phyloP scores from a whole-genome alignment of 805 yeast species.

The Kluyveromyces dobzhanskii region DNA sequence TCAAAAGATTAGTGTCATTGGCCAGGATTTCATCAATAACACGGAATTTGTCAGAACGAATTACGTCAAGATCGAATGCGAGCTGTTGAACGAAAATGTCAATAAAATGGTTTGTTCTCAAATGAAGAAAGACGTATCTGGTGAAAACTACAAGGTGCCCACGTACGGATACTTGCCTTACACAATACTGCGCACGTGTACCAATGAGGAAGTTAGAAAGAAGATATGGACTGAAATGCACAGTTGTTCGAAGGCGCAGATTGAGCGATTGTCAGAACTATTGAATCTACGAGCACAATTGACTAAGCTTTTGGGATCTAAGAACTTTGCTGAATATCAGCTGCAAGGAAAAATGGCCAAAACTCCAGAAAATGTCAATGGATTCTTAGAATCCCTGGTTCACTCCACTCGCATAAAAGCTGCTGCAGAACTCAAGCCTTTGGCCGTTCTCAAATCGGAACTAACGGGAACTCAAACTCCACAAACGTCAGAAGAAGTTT shows the following conservation, averaged over 20 bases:
- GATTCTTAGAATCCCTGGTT: constrained; percentile 58
- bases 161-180: constrained; percentile 58
- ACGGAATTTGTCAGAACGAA: constrained; percentile 15
- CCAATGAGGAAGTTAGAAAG: constrained; percentile 48
- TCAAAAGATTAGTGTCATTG: constrained; percentile 70
- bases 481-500: constrained; percentile 33
- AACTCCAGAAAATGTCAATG: constrained; percentile 62
- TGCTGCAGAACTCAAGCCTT: constrained; percentile 43
- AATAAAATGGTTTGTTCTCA: constrained; percentile 17
- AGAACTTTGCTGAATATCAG: constrained; percentile 70
- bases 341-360: constrained; percentile 86
- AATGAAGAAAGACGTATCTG: constrained; percentile 30
- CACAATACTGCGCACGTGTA: constrained; percentile 51
- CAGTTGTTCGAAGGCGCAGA: constrained; percentile 54
- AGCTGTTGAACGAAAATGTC: constrained; percentile 13
- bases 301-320: constrained; percentile 64
- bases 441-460: constrained; percentile 35
- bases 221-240: constrained; percentile 71
- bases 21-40: constrained; percentile 56
- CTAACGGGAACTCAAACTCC: constrained; percentile 12
- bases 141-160: constrained; percentile 43
- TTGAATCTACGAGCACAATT: constrained; percentile 59
- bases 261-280: constrained; percentile 48
- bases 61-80: constrained; percentile 18
- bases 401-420: constrained; percentile 46